Percentiles rank a stretch among this genome's conserved stretches.
Conservation (phyloP, 2,329 filamentous ascomycete species). For the Colletotrichum incanum region DNA sequence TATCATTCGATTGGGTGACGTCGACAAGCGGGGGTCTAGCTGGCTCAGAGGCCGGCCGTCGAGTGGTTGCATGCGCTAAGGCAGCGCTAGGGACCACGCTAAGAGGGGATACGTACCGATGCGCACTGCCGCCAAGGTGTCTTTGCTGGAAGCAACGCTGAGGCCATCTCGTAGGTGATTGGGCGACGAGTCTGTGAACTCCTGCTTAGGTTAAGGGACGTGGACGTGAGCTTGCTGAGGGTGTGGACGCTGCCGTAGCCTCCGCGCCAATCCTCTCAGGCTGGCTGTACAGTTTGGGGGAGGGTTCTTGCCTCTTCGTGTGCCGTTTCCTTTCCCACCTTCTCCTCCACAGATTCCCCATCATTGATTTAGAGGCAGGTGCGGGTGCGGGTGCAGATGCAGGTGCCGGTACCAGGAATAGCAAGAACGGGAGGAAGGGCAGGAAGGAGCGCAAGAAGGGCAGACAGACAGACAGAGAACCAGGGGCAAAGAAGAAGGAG, state of each 20-base stretch:
- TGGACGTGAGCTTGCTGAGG: conserved; percentile 12
- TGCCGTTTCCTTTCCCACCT: conserved; percentile 11
- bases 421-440: conserved; percentile 4
- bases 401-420: not conserved
- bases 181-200: conserved; percentile 17
- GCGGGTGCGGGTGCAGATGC: conserved; percentile 15
- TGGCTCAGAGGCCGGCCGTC: conserved; percentile 15
- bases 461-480: not conserved
- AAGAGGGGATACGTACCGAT: conserved; percentile 19
- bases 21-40: conserved; percentile 38
- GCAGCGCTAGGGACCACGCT: not conserved
- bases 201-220: not conserved
- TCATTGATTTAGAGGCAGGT: not conserved
- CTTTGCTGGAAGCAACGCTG: conserved; percentile 32
- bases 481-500: not conserved
- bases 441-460: not conserved
- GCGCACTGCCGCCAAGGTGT: conserved; percentile 18
- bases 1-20: conserved; percentile 42
- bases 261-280: conserved; percentile 24
- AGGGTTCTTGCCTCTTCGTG: conserved; percentile 8
- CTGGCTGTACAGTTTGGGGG: not conserved
- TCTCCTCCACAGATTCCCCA: conserved; percentile 19
- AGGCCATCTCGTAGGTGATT: conserved; percentile 14
- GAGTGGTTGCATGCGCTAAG: conserved; percentile 14
- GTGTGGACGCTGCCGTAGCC: conserved; percentile 32